Evolutionary conservation across 352 stramenopile species (phyloP).

Genomic region (Globisporangium solare): DNA sequence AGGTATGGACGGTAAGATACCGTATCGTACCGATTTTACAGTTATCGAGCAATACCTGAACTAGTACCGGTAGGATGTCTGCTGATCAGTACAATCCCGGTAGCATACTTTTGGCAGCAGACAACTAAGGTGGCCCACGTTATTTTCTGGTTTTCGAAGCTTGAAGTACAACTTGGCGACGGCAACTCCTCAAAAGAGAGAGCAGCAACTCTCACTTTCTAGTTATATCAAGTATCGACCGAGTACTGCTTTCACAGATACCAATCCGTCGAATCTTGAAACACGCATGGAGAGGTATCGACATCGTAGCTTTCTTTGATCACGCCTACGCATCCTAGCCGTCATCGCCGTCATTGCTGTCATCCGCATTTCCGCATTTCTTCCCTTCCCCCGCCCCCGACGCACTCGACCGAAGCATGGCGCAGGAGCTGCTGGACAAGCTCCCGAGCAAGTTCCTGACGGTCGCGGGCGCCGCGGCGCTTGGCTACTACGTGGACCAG

Average conservation of each 20-base stretch:
- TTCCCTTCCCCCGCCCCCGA: too few relatives aligned
- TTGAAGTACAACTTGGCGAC: neutral
- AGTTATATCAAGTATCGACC: neutral
- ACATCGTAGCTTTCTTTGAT: neutral
- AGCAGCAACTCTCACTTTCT: neutral
- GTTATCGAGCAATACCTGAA: too few relatives aligned
- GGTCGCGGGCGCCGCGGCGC: conserved; percentile 33
- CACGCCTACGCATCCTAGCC: neutral
- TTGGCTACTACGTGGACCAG: conserved; percentile 47
- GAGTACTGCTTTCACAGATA: too few relatives aligned
- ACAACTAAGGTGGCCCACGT: neutral
- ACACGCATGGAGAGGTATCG: too few relatives aligned
- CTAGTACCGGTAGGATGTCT: too few relatives aligned
- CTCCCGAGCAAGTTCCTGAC: conserved; percentile 43
- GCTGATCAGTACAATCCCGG: too few relatives aligned
- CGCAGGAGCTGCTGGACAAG: conserved; percentile 19
- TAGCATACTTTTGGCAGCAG: too few relatives aligned
- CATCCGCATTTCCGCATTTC: neutral
- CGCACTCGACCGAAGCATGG: neutral
- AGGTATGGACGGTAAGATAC: too few relatives aligned
- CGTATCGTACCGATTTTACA: too few relatives aligned
- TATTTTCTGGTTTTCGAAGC: neutral
- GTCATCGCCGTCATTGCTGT: too few relatives aligned
- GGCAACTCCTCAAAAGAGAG: neutral
- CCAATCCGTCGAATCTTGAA: too few relatives aligned